Evolutionary conservation across 352 stramenopile species (phyloP).

Genomic region (Phytophthora quininea): DNA sequence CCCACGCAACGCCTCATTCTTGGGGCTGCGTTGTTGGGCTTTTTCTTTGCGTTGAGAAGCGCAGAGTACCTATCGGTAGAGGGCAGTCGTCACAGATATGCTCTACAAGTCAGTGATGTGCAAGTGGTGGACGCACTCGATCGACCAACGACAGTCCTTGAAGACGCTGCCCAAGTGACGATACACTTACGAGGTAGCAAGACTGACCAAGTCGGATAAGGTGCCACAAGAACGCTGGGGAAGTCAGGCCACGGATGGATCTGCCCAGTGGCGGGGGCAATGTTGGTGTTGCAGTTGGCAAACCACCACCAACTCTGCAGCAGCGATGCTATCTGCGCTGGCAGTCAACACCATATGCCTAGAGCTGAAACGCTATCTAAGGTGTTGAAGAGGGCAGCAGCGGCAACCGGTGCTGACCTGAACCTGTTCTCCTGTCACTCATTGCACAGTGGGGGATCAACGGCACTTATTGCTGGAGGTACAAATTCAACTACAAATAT

Average conservation of each 20-base stretch:
- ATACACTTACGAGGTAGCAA: slow-evolving; percentile 5
- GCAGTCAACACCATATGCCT: background rate
- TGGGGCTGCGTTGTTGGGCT: slow-evolving; percentile 27
- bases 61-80: slow-evolving; percentile 3
- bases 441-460: background rate
- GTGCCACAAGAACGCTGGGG: background rate
- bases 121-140: background rate
- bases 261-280: background rate
- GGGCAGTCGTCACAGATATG: background rate
- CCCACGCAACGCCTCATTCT: slow-evolving; percentile 16
- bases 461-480: background rate
- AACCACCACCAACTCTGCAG: background rate
- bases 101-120: background rate
- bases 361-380: background rate
- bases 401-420: background rate
- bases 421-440: background rate
- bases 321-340: background rate
- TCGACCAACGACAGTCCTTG: background rate
- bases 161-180: background rate
- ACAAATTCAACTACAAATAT: background rate
- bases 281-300: background rate
- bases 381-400: background rate
- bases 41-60: slow-evolving; percentile 20
- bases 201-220: slow-evolving; percentile 4
- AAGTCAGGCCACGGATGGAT: background rate